phyloP scores from a whole-genome alignment of 129 eudicot species.

The Lactuca sativa region DNA sequence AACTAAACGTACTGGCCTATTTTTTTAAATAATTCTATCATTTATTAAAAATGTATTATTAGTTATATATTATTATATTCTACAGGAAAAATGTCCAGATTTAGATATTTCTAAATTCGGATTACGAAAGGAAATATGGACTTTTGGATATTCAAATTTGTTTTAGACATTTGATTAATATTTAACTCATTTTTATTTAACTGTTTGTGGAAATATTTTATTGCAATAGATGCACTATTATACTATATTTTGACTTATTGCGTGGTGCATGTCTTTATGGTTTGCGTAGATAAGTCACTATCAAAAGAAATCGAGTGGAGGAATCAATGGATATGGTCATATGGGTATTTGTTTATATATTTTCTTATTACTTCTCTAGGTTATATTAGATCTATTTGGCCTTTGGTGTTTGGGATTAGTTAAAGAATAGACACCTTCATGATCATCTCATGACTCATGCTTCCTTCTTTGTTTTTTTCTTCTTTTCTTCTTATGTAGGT shows the following conservation, averaged over 20 bases:
- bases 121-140: no score
- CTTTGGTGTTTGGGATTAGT: conserved; percentile 9
- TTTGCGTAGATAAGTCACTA: conserved; percentile 19
- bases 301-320: conserved; percentile 16
- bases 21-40: no score
- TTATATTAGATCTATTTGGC: conserved; percentile 4
- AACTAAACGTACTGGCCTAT: no score
- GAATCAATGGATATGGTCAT: conserved; percentile 26
- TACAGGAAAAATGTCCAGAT: background rate
- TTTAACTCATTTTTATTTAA: no score
- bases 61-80: no score
- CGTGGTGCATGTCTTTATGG: conserved; percentile 27
- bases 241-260: conserved; percentile 9
- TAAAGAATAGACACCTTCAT: background rate
- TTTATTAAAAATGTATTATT: no score
- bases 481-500: no score
- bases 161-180: background rate
- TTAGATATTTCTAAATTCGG: background rate
- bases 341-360: conserved; percentile 6
- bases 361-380: background rate
- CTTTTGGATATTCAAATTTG: background rate
- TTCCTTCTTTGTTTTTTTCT: no score
- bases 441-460: background rate
- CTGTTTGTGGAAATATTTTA: background rate
- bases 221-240: background rate